Evolutionary conservation across 2,329 filamentous ascomycete species (phyloP), one percentile per base, ranked within the genome.

Genomic region (Sporothrix dimorphospora): DNA sequence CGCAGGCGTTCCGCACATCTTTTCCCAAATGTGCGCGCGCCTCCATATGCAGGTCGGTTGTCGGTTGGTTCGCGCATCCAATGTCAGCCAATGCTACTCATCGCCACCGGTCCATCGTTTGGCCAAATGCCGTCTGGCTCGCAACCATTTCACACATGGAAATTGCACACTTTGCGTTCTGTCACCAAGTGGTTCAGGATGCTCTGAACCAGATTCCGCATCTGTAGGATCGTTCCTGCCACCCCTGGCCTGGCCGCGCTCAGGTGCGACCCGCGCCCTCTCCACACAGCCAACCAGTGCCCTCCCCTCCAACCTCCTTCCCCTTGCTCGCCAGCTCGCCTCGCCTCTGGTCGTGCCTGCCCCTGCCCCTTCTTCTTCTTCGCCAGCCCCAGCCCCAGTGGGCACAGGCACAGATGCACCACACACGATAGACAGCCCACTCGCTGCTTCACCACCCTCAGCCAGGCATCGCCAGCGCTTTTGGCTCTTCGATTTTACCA

Each of bases 251-350:
- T 34, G 38, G 38, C 67, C 67, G 47, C 38, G 30, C 66, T 51
- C 61, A 45, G 49, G 67, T 57, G 49, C 51, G 51, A 57, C 67
- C 66, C 66, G 55, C 66, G 47, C 21, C 24, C 34, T 55, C 30
- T 57, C 67, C 67, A 45, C 34, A 69, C 67, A 69, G 67, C 67
- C 67, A 69, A 69, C 67, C 51, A 57, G 8, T 38, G 14, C 14
- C 66, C 42, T 42, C 51, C 38, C 66, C 66, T 55, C 66, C 66
- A 53, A 57, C 66, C 51, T 57, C 59, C 65, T 53, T 27, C 66
- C 49, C 66, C 66, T 55, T 49, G 47, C 51, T 57, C 67, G n/a
- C 65, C 51, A 49, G 47, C 51, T 57, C 67, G n/a, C 65, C 51
- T 69, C 67, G 30, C n/a, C 59, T 42, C n/a, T 7, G 12, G 53